phyloP scores from a whole-genome alignment of 2,329 filamentous ascomycete genomes.

The Claviceps citrina region DNA sequence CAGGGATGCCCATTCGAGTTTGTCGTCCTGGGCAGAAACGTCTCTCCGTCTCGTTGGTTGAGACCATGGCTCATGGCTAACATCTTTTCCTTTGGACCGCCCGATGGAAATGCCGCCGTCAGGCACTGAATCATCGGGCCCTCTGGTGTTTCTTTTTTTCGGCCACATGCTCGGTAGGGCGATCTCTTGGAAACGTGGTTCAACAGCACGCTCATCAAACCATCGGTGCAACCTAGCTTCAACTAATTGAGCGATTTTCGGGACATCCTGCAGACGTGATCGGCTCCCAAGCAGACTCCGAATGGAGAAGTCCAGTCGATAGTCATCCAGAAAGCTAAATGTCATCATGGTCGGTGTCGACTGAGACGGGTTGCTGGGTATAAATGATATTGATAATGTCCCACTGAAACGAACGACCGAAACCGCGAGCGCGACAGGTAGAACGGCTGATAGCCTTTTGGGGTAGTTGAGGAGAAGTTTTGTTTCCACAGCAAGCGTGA shows the following conservation, averaged over 20 bases:
- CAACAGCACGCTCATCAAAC: slow-evolving; percentile 78
- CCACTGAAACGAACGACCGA: slow-evolving; percentile 90
- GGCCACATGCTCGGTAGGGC: slow-evolving; percentile 72
- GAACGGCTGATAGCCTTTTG: slow-evolving; percentile 70
- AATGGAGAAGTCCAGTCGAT: slow-evolving; percentile 69
- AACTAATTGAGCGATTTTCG: slow-evolving; percentile 74
- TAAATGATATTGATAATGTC: slow-evolving; percentile 83
- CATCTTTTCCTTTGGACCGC: slow-evolving; percentile 38
- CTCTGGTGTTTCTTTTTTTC: slow-evolving; percentile 66
- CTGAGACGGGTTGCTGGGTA: slow-evolving; percentile 56
- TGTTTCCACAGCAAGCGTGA: slow-evolving; percentile 87
- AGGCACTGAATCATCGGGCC: slow-evolving; percentile 44
- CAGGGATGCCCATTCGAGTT: slow-evolving; percentile 22
- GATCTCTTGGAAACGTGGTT: slow-evolving; percentile 77
- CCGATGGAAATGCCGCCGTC: slow-evolving; percentile 33
- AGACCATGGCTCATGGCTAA: slow-evolving; percentile 33
- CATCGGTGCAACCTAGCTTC: slow-evolving; percentile 67
- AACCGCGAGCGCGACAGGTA: slow-evolving; percentile 83
- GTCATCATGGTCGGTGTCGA: slow-evolving; percentile 74
- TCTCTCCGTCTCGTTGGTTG: slow-evolving; percentile 29
- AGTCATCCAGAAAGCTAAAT: slow-evolving; percentile 86
- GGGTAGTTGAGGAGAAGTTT: slow-evolving; percentile 91
- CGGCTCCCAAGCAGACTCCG: slow-evolving; percentile 65
- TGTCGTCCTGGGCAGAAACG: slow-evolving; percentile 29
- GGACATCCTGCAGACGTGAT: slow-evolving; percentile 69